Evolutionary conservation across 495 filamentous ascomycete species (phyloP).

Genomic region (Neurospora terricola): DNA sequence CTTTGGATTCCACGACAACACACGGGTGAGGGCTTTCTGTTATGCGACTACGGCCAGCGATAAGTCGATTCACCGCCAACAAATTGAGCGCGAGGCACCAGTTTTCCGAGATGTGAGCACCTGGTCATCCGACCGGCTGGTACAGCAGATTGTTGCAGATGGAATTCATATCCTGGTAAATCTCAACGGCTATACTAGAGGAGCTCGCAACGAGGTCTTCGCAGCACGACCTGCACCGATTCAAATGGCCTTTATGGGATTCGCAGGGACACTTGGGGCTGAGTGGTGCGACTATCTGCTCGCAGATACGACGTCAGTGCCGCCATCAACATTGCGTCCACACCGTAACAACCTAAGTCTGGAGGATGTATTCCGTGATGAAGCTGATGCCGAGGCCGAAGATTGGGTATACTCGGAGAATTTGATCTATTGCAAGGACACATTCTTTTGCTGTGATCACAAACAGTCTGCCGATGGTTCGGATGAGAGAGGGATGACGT

Average conservation of each 20-base stretch:
- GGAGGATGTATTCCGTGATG: conserved; percentile 59
- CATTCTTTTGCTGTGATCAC: conserved; percentile 98
- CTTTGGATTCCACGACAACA: conserved; percentile 78
- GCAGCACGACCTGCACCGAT: conserved; percentile 90
- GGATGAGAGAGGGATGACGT: conserved; percentile 52
- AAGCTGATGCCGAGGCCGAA: conserved; percentile 50
- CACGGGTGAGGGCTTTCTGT: conserved; percentile 73
- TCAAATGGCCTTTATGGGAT: conserved; percentile 99
- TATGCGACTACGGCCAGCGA: conserved; percentile 96
- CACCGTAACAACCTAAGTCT: conserved; percentile 64
- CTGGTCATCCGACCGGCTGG: conserved; percentile 77
- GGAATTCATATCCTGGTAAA: conserved; percentile 96
- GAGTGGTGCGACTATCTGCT: conserved; percentile 99
- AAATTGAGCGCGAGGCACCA: conserved; percentile 91
- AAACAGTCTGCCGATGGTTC: conserved; percentile 81
- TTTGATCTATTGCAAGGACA: conserved; percentile 87
- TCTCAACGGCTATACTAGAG: conserved; percentile 92
- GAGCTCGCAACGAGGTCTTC: conserved; percentile 96
- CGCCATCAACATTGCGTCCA: conserved; percentile 68
- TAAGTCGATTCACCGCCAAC: conserved; percentile 78
- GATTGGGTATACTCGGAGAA: conserved; percentile 97
- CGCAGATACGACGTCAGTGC: conserved; percentile 81
- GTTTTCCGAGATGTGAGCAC: conserved; percentile 81
- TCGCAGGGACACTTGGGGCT: conserved; percentile 89
- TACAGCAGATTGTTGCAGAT: conserved; percentile 87